Evolutionary conservation across 176 grass and related monocot genomes (phyloP).

Genomic region (Oryza longistaminata): DNA sequence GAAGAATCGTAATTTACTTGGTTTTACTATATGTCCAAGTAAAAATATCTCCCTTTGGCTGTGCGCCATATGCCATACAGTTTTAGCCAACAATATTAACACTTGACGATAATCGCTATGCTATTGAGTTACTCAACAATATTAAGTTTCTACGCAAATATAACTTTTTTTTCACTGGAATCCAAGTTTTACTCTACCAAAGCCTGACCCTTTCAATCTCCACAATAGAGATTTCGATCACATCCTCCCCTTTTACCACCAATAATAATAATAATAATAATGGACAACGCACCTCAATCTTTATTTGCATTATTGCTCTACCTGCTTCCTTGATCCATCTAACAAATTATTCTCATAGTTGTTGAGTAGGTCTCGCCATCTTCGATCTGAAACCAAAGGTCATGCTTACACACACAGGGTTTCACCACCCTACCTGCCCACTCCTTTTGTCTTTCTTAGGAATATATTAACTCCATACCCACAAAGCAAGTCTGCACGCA

Average conservation of each 20-base stretch:
- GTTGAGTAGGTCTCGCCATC: not conserved
- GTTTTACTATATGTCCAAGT: too few species aligned
- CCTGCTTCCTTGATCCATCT: constrained; percentile 1
- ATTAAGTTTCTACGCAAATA: not conserved
- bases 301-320: not conserved
- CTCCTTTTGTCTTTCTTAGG: constrained; percentile 6
- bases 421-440: not conserved
- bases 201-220: not conserved
- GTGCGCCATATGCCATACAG: too few species aligned
- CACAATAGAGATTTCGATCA: not conserved
- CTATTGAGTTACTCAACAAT: not conserved
- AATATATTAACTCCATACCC: constrained; percentile 24
- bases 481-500: not conserved
- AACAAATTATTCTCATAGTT: not conserved
- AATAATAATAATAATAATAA: not conserved
- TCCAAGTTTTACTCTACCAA: not conserved
- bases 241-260: not conserved
- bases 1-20: too few species aligned
- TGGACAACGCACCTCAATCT: not conserved
- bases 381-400: not conserved
- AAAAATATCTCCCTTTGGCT: too few species aligned
- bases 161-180: not conserved
- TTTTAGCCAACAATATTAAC: not conserved
- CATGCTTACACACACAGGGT: too few species aligned
- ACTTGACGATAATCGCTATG: not conserved